Percentiles rank a stretch among this genome's conserved stretches.
Conservation (phyloP, 805 yeast genomes). For the Yarrowia bubula region DNA sequence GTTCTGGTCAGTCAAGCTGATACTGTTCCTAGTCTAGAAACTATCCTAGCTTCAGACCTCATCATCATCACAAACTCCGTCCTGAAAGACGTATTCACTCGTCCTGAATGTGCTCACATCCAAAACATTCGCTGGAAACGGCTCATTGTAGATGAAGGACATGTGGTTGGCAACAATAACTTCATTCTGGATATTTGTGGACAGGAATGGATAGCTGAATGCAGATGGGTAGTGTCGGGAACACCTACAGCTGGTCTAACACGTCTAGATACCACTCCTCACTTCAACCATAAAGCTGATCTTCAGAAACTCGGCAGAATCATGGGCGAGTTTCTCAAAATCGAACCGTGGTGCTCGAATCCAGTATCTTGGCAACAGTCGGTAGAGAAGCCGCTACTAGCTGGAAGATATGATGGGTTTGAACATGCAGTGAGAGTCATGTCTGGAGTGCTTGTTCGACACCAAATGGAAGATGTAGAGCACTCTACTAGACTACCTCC, state of each 20-base stretch:
- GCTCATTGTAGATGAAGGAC: slow-evolving; percentile 74
- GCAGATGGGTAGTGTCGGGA: slow-evolving; percentile 74
- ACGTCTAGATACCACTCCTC: slow-evolving; percentile 31
- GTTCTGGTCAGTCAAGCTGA: neutral
- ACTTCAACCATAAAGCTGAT: neutral
- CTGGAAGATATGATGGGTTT: neutral
- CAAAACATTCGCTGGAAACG: slow-evolving; percentile 36
- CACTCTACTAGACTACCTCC: neutral
- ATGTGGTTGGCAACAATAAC: slow-evolving; percentile 51
- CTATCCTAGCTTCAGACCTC: neutral
- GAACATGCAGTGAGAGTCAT: neutral
- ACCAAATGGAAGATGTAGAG: neutral
- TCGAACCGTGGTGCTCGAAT: slow-evolving; percentile 2
- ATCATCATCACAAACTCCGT: neutral
- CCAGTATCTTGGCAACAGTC: neutral
- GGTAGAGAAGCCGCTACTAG: neutral
- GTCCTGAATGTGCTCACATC: neutral
- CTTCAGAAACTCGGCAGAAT: slow-evolving; percentile 15
- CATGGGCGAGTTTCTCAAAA: slow-evolving; percentile 6
- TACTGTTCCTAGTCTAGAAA: neutral
- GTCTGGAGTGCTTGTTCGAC: neutral
- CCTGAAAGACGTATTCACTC: neutral
- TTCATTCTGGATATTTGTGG: slow-evolving; percentile 53
- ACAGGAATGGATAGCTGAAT: slow-evolving; percentile 50
- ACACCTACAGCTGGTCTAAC: slow-evolving; percentile 75